Evolutionary conservation across 1,284 basidiomycete species (phyloP), one percentile per base, ranked within the genome.

Genomic region (Ustilago curta): DNA sequence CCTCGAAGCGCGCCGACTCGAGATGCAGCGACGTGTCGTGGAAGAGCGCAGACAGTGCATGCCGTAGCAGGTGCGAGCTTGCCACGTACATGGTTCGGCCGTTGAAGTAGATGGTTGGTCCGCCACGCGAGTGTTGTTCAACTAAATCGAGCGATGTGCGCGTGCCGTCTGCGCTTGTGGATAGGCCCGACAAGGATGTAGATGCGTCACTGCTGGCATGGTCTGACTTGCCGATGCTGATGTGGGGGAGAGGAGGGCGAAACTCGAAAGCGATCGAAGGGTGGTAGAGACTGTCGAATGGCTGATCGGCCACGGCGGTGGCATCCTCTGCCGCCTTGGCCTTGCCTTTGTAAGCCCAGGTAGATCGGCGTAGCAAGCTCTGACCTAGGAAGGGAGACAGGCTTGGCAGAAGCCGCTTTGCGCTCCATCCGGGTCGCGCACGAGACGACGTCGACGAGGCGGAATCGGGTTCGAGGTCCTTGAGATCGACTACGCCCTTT

Each of bases 41-140:
- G 54, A 82, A 82, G 49, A 82, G 66, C 23, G 75, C 76, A 3
- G 70, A 65, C 7, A 82, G 70, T 0, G 79, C 79, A 37, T 77
- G 74, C 4, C 79, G 72, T 8, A 82, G 69, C 25, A 82, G 51
- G 37, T 80, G 78, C 23, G 77, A 73, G 44, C 73, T 77, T 12
- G 77, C 73, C 2, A 80, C 55, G 67, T 82, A 82, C 56, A 82
- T 60, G 19, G 77, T 74, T 3, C 80, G 69, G 23, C 80, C 80
- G 25, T 69, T 70, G 67, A 82, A 82, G 47, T 70, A 76, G 42
- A 82, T 72, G 9, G 68, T 68, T 8, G 77, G 55, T 7, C 68
- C 68, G 18, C 61, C 61, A 35, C 70, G 65, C 3, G 58, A 37
- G 45, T 65, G 59, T 35, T 64, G 39, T 21, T 61, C 62, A 42